Conservation (phyloP, 2,329 filamentous ascomycete species). For the Ascochyta pisi region DNA sequence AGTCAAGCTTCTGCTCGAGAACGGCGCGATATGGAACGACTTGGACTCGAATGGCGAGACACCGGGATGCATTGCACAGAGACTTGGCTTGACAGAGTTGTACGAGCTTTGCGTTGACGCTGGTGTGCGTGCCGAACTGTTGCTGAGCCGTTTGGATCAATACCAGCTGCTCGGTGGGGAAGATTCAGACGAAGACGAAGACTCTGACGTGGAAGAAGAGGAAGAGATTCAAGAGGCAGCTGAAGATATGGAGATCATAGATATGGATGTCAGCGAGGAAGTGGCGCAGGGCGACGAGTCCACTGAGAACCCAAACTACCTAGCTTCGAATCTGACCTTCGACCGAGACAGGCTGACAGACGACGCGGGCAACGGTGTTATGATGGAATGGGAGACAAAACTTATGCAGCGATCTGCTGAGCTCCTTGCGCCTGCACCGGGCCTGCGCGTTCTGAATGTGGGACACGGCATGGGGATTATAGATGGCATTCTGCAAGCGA, state of each 20-base stretch:
- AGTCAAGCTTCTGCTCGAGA: constrained; percentile 78
- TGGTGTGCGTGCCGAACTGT: constrained; percentile 86
- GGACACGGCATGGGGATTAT: constrained; percentile 61
- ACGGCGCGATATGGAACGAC: constrained; percentile 98
- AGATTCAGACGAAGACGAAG: constrained; percentile 58
- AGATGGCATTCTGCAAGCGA: constrained; percentile 55
- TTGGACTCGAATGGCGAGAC: constrained; percentile 87
- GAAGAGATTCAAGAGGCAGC: constrained; percentile 12
- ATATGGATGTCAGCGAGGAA: constrained; percentile 40
- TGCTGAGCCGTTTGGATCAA: constrained; percentile 81
- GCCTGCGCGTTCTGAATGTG: constrained; percentile 57
- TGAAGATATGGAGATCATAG: constrained; percentile 30
- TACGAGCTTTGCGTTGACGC: constrained; percentile 88
- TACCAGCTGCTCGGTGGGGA: constrained; percentile 75
- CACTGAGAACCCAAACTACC: constrained; percentile 57
- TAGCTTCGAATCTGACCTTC: constrained; percentile 57
- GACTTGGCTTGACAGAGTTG: constrained; percentile 71
- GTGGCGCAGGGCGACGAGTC: constrained; percentile 38
- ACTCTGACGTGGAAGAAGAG: constrained; percentile 47
- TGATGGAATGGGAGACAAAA: constrained; percentile 62
- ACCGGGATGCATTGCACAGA: constrained; percentile 81
- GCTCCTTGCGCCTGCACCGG: constrained; percentile 47
- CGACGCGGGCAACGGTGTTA: constrained; percentile 58
- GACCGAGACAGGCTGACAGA: constrained; percentile 56
- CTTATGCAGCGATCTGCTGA: constrained; percentile 58